Evolutionary conservation across 1,284 basidiomycete species (phyloP), one percentile per base, ranked within the genome.

Genomic region (Naganishia sp.): DNA sequence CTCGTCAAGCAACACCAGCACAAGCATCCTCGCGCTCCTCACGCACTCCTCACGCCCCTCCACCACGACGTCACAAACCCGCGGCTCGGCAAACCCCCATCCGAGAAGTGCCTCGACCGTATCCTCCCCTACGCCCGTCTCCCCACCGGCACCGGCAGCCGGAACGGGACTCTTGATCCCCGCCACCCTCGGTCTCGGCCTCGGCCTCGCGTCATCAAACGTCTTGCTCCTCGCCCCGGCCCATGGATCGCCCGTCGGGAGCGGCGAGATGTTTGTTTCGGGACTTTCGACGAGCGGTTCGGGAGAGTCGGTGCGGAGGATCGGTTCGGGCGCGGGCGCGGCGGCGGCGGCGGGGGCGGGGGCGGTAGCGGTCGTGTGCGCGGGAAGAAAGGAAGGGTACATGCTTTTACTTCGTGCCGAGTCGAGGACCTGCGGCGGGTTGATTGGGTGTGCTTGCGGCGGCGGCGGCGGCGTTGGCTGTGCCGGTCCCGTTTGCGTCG

Each of bases 1-100:
- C 79, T 97, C 92, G 77, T 99, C 96, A 69, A 98, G 82, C 86
- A 97, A 90, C 69, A 97, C 93, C 66, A 99, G 83, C 55, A 97
- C 81, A 55, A 90, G 86, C 61, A 97, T 89, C 71, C 93, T 87
- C 35, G 94, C 95, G 54, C 94, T 84, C 74, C 96, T 92, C 28
- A 96, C 93, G 53, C 90, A 87, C 79, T 97, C 92, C 50, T 89
- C 88, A 43, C 79, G 72, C 9, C 95, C 95, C 23, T 90, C 90
- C 69, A 99, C 85, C 71, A 94, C 88, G 45, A 99, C 84, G 77
- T 96, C 92, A 74, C 94, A 96, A 65, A 90, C 88, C 65, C 92
- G 85, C 78, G 97, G 94, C 1, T 92, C 91, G 82, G 97, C 94
- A 43, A 98, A 85, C 3, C 94, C 93, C 21, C 88, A 77, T 9